Percentiles rank a stretch among this genome's conserved stretches.
phyloP scores from a whole-genome alignment of 208 protist genomes.

The Trypanosoma vivax region DNA sequence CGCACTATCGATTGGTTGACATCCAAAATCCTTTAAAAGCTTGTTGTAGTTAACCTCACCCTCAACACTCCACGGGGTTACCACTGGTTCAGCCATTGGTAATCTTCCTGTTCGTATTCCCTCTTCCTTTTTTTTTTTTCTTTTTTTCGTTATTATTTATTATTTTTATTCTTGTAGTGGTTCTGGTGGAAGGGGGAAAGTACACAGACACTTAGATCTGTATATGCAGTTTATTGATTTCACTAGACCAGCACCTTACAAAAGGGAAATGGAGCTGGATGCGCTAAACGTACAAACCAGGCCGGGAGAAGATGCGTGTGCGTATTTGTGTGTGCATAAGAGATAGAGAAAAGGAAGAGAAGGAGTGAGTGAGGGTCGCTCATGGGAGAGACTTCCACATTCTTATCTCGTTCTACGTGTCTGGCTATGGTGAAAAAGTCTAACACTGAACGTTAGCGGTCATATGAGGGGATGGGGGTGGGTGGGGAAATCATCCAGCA shows the following conservation, averaged over 20 bases:
- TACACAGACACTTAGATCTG: constrained; percentile 1
- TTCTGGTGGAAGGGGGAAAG: neutral
- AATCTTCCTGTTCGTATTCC: neutral
- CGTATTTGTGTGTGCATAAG: too few species aligned
- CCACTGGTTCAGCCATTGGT: constrained; percentile 34
- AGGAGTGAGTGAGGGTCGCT: neutral
- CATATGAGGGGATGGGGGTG: too few species aligned
- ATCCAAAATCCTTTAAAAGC: constrained; percentile 90
- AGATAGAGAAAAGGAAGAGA: neutral
- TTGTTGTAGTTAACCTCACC: constrained; percentile 93
- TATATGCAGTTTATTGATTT: too few species aligned
- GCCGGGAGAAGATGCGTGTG: too few species aligned
- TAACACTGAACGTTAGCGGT: too few species aligned
- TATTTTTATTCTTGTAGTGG: neutral
- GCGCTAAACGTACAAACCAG: too few species aligned
- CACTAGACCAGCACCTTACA: too few species aligned
- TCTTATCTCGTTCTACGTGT: too few species aligned
- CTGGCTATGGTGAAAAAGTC: too few species aligned
- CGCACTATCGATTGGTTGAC: constrained; percentile 67
- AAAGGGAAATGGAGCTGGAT: too few species aligned
- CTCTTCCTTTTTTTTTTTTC: constrained; percentile 5
- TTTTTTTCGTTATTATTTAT: constrained; percentile 2
- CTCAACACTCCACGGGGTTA: constrained; percentile 91
- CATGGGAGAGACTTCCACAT: too few species aligned
- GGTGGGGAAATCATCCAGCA: too few species aligned